Evolutionary conservation across 2,329 filamentous ascomycete species (phyloP).

Genomic region (Graphilbum ipis-grandicollis): DNA sequence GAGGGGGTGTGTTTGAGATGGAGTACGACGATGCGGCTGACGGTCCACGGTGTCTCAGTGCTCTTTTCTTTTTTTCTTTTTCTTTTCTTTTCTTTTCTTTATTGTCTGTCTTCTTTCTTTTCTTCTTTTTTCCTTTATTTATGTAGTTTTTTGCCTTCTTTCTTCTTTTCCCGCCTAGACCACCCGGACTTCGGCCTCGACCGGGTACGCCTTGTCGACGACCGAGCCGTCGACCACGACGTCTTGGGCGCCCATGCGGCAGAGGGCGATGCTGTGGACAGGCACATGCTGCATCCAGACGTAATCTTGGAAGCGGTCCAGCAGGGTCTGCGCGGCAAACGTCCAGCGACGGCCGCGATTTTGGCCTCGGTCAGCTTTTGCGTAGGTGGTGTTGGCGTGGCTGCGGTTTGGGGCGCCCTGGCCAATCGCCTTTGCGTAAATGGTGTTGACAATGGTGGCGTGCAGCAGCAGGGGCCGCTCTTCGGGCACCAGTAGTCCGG

Average conservation of each 20-base stretch:
- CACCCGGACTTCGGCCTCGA: conserved; percentile 29
- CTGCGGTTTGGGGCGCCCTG: conserved; percentile 7
- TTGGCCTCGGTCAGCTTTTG: conserved; percentile 13
- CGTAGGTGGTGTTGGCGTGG: conserved; percentile 58
- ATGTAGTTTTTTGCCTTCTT: no score
- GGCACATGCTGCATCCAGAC: conserved; percentile 53
- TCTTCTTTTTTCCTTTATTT: no score
- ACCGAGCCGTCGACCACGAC: conserved; percentile 37
- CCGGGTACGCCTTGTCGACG: conserved; percentile 35
- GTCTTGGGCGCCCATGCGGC: conserved; percentile 58
- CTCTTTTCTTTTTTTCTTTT: no score
- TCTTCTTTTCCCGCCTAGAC: background rate
- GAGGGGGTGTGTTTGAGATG: no score
- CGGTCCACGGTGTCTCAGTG: no score
- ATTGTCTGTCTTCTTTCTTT: no score
- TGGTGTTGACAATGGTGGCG: conserved; percentile 73
- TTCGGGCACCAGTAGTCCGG: conserved; percentile 39
- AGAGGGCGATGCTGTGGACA: conserved; percentile 60
- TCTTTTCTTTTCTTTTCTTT: no score
- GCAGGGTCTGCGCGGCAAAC: conserved; percentile 35
- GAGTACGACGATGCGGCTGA: no score
- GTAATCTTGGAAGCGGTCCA: conserved; percentile 44
- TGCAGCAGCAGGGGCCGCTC: conserved; percentile 55
- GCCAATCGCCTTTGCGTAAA: conserved; percentile 37
- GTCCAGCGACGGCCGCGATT: conserved; percentile 19